Evolutionary conservation across 768 basidiomycete species (phyloP).

Genomic region (Calocera cornea): DNA sequence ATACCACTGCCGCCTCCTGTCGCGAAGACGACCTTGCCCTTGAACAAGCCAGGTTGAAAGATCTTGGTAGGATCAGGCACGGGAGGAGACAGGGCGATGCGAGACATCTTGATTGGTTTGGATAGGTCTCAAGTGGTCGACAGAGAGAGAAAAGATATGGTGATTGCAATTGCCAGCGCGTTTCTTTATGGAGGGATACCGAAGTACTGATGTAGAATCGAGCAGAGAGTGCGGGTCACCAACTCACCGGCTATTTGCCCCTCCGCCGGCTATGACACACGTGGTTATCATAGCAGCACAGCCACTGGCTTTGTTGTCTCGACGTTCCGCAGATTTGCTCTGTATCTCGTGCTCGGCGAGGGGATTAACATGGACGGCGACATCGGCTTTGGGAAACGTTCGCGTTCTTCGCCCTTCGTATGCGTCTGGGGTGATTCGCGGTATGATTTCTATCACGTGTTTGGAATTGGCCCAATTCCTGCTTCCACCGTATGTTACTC

Average conservation of each 20-base stretch:
- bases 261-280: not conserved
- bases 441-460: too few relatives aligned
- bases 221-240: too few relatives aligned
- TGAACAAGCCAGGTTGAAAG: conserved; percentile 73
- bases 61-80: conserved; percentile 18
- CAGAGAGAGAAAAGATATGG: not conserved
- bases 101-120: not conserved
- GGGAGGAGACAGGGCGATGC: not conserved
- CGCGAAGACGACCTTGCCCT: conserved; percentile 79
- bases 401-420: too few relatives aligned
- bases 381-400: too few relatives aligned
- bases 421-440: too few relatives aligned
- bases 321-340: not conserved
- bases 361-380: too few relatives aligned
- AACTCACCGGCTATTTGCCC: too few relatives aligned
- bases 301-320: not conserved
- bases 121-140: not conserved
- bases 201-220: too few relatives aligned
- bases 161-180: not conserved
- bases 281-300: not conserved
- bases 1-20: conserved; percentile 91
- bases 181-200: not conserved
- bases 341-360: not conserved
- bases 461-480: not conserved
- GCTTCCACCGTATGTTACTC: not conserved